phyloP scores from a whole-genome alignment of 2,329 filamentous ascomycete species.

The Colletotrichum higginsianum region DNA sequence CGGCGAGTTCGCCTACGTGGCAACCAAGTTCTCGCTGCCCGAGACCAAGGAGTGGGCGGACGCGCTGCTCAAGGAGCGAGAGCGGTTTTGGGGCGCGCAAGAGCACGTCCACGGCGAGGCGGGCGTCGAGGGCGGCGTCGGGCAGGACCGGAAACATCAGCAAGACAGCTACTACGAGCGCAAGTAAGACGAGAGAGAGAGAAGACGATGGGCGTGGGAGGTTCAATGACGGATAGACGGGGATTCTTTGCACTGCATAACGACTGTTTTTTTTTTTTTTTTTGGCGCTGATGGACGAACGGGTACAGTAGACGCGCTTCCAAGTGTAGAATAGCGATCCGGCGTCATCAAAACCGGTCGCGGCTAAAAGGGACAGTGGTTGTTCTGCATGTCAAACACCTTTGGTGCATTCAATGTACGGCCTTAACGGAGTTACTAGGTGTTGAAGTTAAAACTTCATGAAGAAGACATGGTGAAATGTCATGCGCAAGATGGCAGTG shows the following conservation, averaged over 20 bases:
- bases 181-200: slow-evolving; percentile 7
- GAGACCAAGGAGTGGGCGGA: slow-evolving; percentile 87
- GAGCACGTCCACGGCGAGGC: slow-evolving; percentile 63
- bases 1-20: slow-evolving; percentile 88
- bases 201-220: not conserved
- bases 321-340: not conserved
- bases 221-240: not conserved
- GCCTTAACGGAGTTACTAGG: too few relatives aligned
- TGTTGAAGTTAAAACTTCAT: too few relatives aligned
- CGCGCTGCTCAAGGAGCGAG: slow-evolving; percentile 82
- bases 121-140: slow-evolving; percentile 56
- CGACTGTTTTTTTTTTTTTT: not conserved
- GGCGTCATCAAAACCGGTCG: too few relatives aligned
- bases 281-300: not conserved
- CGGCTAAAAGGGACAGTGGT: not conserved
- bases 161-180: slow-evolving; percentile 66
- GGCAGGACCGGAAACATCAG: slow-evolving; percentile 54
- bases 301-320: not conserved
- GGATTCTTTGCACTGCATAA: not conserved
- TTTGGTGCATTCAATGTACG: not conserved
- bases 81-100: slow-evolving; percentile 77
- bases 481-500: not conserved
- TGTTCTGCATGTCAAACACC: not conserved
- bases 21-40: slow-evolving; percentile 77
- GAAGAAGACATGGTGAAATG: not conserved